Conservation (phyloP, 192 early-diverging fungal species). For the Allomyces arbusculus region DNA sequence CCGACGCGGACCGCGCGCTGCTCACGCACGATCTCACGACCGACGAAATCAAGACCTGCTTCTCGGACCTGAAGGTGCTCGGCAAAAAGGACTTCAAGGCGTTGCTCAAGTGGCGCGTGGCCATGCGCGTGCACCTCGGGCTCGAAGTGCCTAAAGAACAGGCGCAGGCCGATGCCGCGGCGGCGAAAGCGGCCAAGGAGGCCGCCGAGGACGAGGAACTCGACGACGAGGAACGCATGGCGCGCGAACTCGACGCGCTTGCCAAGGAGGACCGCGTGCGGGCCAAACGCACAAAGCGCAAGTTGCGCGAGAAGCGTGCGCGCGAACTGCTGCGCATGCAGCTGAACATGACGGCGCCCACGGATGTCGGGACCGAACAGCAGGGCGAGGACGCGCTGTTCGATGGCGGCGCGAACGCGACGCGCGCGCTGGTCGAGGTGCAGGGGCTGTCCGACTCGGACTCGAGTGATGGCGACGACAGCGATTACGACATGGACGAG, state of each 20-base stretch:
- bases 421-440: not conserved
- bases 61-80: slow-evolving; percentile 74
- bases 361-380: slow-evolving; percentile 54
- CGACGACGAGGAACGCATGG: slow-evolving; percentile 5
- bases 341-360: slow-evolving; percentile 54
- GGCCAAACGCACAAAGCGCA: slow-evolving; percentile 32
- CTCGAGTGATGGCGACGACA: slow-evolving; percentile 9
- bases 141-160: slow-evolving; percentile 13
- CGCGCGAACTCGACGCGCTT: slow-evolving; percentile 11
- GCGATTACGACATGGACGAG: slow-evolving; percentile 4
- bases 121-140: slow-evolving; percentile 38
- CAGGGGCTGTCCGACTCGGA: not conserved
- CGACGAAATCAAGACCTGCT: slow-evolving; percentile 56
- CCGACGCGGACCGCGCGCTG: slow-evolving; percentile 49
- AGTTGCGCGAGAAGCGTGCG: slow-evolving; percentile 45
- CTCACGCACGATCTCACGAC: slow-evolving; percentile 44
- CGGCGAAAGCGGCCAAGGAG: slow-evolving; percentile 16
- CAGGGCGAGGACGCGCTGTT: slow-evolving; percentile 36
- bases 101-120: slow-evolving; percentile 73
- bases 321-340: slow-evolving; percentile 54
- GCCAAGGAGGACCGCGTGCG: slow-evolving; percentile 23
- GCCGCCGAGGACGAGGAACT: slow-evolving; percentile 14
- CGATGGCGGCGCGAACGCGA: slow-evolving; percentile 21
- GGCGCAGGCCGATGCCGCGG: slow-evolving; percentile 27
- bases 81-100: slow-evolving; percentile 85